Evolutionary conservation across 1,284 basidiomycete genomes (phyloP).

Genomic region (Pseudomicrostroma phylloplanum): DNA sequence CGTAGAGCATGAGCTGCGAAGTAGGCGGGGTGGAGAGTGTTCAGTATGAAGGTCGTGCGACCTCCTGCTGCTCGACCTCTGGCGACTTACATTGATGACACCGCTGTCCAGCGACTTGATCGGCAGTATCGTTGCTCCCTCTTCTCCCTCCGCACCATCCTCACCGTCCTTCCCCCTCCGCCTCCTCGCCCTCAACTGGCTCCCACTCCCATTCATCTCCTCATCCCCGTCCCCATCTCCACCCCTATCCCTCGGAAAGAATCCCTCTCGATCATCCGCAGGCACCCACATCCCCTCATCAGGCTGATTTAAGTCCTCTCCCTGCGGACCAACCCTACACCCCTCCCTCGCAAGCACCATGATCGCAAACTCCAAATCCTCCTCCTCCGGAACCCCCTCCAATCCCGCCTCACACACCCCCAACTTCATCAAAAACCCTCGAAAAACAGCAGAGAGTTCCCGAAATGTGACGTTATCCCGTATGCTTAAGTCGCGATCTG

Average conservation of each 20-base stretch:
- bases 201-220: not conserved
- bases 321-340: conserved; percentile 20
- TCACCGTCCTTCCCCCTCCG: not conserved
- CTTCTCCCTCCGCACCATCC: not conserved
- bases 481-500: conserved; percentile 54
- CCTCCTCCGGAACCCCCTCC: conserved; percentile 50
- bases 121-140: conserved; percentile 10
- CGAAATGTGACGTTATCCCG: conserved; percentile 63
- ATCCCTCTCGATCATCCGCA: conserved; percentile 13
- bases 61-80: not conserved
- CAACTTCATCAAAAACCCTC: conserved; percentile 77
- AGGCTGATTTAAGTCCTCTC: conserved; percentile 16
- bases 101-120: conserved; percentile 16
- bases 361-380: conserved; percentile 73
- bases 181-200: not conserved
- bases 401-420: conserved; percentile 61
- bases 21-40: conserved; percentile 11
- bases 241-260: not conserved
- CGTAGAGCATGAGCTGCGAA: conserved; percentile 16
- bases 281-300: conserved; percentile 25
- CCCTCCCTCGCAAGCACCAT: conserved; percentile 73
- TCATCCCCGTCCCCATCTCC: not conserved
- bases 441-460: conserved; percentile 69
- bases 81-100: conserved; percentile 14
- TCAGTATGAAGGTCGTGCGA: not conserved